Evolutionary conservation across 345 rosid species (phyloP).

Genomic region (Psidium guajava): DNA sequence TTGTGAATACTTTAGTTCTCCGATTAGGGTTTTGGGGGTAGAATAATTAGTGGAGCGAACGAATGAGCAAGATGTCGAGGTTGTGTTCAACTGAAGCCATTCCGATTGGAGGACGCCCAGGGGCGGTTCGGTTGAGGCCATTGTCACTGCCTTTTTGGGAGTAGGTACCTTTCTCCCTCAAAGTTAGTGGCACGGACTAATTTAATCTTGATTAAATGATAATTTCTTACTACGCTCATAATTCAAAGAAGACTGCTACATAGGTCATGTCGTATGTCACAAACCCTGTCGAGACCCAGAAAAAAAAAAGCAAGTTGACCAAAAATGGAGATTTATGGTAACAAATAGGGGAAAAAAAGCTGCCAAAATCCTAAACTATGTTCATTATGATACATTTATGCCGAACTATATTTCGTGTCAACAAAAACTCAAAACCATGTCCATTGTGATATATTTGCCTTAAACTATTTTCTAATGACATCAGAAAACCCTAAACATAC

Average conservation of each 20-base stretch:
- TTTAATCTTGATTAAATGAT: neutral
- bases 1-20: neutral
- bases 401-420: rapidly evolving
- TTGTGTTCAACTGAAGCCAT: neutral
- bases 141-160: neutral
- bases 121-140: neutral
- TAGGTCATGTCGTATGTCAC: neutral
- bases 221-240: neutral
- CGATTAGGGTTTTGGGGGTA: neutral
- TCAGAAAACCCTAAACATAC: neutral
- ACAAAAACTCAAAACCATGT: neutral
- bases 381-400: no score
- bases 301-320: neutral
- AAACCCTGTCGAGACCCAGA: neutral
- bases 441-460: rapidly evolving
- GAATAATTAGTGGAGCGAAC: neutral
- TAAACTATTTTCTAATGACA: neutral
- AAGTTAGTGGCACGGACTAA: neutral
- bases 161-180: neutral
- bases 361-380: no score
- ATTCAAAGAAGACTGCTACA: neutral
- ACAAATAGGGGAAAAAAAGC: neutral
- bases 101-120: neutral
- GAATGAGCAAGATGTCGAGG: neutral
- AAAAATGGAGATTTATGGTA: neutral